Evolutionary conservation across 148 eudicot genomes (phyloP).

Genomic region (Drosera capensis): DNA sequence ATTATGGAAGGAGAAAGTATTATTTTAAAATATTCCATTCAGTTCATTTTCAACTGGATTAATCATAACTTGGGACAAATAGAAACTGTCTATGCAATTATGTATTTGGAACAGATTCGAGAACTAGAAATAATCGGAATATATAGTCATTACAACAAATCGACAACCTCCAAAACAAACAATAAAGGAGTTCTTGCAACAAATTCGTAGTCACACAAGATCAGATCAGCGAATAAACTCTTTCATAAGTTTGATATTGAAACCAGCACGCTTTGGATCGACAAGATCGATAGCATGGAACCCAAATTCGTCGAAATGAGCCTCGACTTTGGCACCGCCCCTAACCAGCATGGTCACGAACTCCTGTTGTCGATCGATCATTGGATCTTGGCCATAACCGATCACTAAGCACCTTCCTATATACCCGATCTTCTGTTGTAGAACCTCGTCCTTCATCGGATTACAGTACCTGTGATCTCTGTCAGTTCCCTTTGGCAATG

Average conservation of each 20-base stretch:
- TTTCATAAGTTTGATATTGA: conserved; percentile 28
- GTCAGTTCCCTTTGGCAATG: conserved; percentile 42
- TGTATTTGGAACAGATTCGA: no score
- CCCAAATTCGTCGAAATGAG: conserved; percentile 57
- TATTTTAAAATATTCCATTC: no score
- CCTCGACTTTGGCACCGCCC: conserved; percentile 55
- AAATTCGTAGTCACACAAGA: no score
- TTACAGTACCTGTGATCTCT: conserved; percentile 59
- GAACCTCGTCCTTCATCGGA: conserved; percentile 28
- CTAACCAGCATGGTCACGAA: conserved; percentile 49
- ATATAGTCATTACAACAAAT: no score
- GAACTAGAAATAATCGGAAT: no score
- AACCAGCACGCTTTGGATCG: conserved; percentile 34
- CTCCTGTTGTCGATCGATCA: conserved; percentile 68
- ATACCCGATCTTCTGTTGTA: conserved; percentile 16
- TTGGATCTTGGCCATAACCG: conserved; percentile 63
- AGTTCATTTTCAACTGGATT: no score
- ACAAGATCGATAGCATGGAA: conserved; percentile 61
- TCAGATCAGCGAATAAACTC: conserved; percentile 43
- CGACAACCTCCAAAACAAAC: no score
- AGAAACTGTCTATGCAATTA: no score
- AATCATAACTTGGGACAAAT: no score
- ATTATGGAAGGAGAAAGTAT: no score
- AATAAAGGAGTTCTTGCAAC: no score
- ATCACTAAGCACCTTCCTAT: conserved; percentile 56